Conservation (phyloP, 768 basidiomycete species). For the Asterophora lycoperdoides region DNA sequence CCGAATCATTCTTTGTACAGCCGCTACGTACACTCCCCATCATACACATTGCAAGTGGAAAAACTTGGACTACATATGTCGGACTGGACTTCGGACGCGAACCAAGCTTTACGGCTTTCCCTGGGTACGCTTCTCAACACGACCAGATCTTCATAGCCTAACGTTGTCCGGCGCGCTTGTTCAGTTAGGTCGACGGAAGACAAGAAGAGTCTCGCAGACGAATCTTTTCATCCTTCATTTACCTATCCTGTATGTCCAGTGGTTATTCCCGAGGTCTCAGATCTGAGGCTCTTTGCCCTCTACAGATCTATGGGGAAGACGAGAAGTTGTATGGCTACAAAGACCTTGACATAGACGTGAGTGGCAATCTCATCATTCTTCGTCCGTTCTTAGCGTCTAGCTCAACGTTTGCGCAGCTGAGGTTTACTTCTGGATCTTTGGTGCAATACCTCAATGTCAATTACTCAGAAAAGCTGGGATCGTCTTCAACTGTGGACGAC, state of each 20-base stretch:
- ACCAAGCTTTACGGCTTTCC: conserved; percentile 69
- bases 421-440: conserved; percentile 86
- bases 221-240: conserved; percentile 80
- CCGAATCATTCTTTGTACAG: neutral
- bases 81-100: conserved; percentile 79
- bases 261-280: neutral
- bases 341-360: conserved; percentile 77
- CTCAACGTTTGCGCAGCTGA: conserved; percentile 44
- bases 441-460: conserved; percentile 67
- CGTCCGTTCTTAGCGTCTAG: neutral
- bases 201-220: conserved; percentile 48
- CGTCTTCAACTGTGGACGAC: conserved; percentile 76
- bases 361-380: conserved; percentile 22
- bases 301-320: conserved; percentile 89
- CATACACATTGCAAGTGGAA: neutral
- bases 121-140: conserved; percentile 49
- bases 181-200: conserved; percentile 72
- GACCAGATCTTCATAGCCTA: neutral
- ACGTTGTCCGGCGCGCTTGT: conserved; percentile 1
- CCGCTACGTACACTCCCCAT: neutral
- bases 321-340: conserved; percentile 96
- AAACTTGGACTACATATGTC: too few species aligned
- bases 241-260: conserved; percentile 80
- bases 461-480: conserved; percentile 62
- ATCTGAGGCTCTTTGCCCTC: neutral